Evolutionary conservation across 2,329 filamentous ascomycete species (phyloP).

Genomic region (Gremmenia infestans): DNA sequence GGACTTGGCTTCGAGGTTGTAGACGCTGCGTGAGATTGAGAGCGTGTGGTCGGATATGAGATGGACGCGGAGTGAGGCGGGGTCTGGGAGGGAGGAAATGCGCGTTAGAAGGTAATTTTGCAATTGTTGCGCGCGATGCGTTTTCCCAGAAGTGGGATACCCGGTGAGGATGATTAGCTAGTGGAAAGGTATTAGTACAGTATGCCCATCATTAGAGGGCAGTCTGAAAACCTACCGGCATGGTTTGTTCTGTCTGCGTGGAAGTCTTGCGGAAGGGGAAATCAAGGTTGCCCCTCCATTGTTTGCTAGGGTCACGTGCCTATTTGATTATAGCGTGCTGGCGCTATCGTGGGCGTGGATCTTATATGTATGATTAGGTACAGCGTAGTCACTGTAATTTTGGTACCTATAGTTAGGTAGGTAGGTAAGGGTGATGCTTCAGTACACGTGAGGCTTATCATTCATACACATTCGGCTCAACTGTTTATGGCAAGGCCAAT

Average conservation of each 20-base stretch:
- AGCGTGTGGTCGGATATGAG: slow-evolving; percentile 70
- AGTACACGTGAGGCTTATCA: too few relatives aligned
- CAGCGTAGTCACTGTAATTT: too few relatives aligned
- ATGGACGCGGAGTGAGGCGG: slow-evolving; percentile 55
- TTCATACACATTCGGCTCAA: too few relatives aligned
- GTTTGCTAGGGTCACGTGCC: neutral
- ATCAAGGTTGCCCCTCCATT: neutral
- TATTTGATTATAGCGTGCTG: too few relatives aligned
- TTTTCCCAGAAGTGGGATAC: slow-evolving; percentile 62
- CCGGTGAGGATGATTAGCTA: slow-evolving; percentile 65
- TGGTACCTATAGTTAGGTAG: too few relatives aligned
- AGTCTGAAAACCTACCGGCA: neutral
- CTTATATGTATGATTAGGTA: too few relatives aligned
- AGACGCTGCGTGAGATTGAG: slow-evolving; percentile 64
- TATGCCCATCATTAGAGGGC: neutral
- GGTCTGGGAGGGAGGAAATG: slow-evolving; percentile 28
- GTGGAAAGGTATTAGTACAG: neutral
- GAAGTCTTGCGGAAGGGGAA: neutral
- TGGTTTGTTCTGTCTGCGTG: neutral
- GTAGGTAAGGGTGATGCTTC: too few relatives aligned
- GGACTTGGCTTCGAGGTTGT: slow-evolving; percentile 56
- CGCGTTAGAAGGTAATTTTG: slow-evolving; percentile 35
- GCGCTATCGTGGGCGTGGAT: too few relatives aligned
- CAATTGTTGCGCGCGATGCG: slow-evolving; percentile 4
- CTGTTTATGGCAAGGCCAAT: too few relatives aligned